phyloP scores from a whole-genome alignment of 768 basidiomycete species.

The Pleurotus ostreatus region DNA sequence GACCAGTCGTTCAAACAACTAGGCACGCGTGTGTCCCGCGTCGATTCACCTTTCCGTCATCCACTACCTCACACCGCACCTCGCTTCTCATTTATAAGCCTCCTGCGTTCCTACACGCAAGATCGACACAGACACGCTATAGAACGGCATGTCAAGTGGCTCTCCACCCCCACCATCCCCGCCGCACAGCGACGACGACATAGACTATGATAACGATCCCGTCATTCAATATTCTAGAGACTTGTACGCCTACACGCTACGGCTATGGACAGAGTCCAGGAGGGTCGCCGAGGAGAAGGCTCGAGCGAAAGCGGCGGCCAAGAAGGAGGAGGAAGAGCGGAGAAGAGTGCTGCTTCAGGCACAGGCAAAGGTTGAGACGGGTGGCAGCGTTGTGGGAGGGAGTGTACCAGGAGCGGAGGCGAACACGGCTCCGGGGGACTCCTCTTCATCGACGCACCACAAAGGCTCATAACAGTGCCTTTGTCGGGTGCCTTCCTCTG shows the following conservation, averaged over 20 bases:
- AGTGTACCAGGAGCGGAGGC: too few species aligned
- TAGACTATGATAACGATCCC: constrained; percentile 28
- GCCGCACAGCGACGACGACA: constrained; percentile 6
- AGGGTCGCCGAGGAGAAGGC: constrained; percentile 51
- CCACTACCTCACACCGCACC: too few species aligned
- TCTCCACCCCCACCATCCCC: constrained; percentile 13
- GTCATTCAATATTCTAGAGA: constrained; percentile 58
- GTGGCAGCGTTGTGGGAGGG: too few species aligned
- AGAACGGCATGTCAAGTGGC: neutral
- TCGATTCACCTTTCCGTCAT: too few species aligned
- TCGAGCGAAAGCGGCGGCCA: constrained; percentile 22
- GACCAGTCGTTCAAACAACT: too few species aligned
- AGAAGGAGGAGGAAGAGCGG: constrained; percentile 5
- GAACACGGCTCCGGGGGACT: neutral
- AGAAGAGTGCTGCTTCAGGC: neutral
- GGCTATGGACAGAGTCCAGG: constrained; percentile 64
- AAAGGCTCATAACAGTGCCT: neutral
- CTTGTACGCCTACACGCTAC: constrained; percentile 64
- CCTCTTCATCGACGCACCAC: neutral
- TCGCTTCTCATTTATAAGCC: too few species aligned
- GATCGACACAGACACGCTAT: too few species aligned
- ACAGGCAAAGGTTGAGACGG: neutral
- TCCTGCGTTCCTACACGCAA: too few species aligned
- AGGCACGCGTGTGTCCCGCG: too few species aligned
- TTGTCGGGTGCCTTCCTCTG: neutral